Percentiles rank a stretch among this genome's conserved stretches.
Evolutionary conservation across 768 basidiomycete species (phyloP).

Genomic region (Hysterangium stoloniferum): DNA sequence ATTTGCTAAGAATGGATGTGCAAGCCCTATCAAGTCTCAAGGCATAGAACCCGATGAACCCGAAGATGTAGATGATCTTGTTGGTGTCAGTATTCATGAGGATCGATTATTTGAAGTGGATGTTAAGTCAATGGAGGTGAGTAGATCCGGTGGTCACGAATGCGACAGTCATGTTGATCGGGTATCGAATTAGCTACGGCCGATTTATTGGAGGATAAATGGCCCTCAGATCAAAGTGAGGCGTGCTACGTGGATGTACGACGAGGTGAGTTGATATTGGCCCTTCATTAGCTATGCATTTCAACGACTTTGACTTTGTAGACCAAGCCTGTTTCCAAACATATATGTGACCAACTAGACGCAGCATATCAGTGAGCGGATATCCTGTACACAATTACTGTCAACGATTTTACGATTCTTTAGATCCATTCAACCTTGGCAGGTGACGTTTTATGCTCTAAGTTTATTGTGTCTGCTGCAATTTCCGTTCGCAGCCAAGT

Average conservation of each 20-base stretch:
- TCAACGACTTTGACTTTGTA: conserved; percentile 10
- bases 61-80: conserved; percentile 14
- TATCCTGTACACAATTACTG: neutral
- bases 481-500: neutral
- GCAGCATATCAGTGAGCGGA: conserved; percentile 26
- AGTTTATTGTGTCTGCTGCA: conserved; percentile 7
- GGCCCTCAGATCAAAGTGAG: conserved; percentile 28
- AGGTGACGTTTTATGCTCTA: conserved; percentile 1
- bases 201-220: conserved; percentile 34
- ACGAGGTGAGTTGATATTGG: conserved; percentile 19
- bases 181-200: conserved; percentile 20
- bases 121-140: conserved; percentile 20
- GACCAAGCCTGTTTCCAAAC: conserved; percentile 29
- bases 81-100: conserved; percentile 19
- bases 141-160: neutral
- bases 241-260: conserved; percentile 32
- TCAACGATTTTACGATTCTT: neutral
- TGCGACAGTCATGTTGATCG: neutral
- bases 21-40: neutral
- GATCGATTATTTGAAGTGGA: conserved; percentile 24
- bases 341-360: conserved; percentile 30
- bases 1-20: neutral
- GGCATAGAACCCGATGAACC: conserved; percentile 2
- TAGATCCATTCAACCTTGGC: conserved; percentile 7
- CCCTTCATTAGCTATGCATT: neutral